phyloP scores from a whole-genome alignment of 192 early-diverging fungal genomes.

The Chytriomyces confervae region DNA sequence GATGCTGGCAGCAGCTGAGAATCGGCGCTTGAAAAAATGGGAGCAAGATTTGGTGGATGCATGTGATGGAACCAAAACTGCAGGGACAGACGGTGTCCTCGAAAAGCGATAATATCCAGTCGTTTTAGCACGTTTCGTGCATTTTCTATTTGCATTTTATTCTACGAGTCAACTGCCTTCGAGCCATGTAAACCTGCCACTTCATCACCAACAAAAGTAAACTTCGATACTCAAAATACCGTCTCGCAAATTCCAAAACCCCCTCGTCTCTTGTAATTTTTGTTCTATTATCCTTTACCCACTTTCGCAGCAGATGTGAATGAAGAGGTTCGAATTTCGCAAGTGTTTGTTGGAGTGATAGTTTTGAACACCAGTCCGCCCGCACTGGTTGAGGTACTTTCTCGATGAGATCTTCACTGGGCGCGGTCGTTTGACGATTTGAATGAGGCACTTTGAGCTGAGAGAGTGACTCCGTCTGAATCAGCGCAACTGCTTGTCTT shows the following conservation, averaged over 20 bases:
- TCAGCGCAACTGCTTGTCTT: neutral
- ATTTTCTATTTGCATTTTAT: too few relatives aligned
- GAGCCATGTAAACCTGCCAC: too few relatives aligned
- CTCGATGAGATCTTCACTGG: neutral
- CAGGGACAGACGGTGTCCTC: too few relatives aligned
- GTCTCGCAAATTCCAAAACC: slow-evolving; percentile 12
- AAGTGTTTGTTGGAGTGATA: neutral
- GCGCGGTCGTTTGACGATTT: neutral
- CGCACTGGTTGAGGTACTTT: neutral
- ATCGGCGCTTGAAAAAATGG: slow-evolving; percentile 62
- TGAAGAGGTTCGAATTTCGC: neutral
- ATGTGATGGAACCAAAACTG: slow-evolving; percentile 43
- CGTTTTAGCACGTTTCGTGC: too few relatives aligned
- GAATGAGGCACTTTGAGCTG: neutral
- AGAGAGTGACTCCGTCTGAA: neutral
- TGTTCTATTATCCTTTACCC: neutral
- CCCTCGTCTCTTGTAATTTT: neutral
- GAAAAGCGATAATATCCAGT: too few relatives aligned
- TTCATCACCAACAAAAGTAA: too few relatives aligned
- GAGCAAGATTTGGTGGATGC: slow-evolving; percentile 68
- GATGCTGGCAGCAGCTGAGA: slow-evolving; percentile 61
- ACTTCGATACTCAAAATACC: neutral
- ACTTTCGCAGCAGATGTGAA: neutral
- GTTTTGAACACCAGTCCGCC: neutral
- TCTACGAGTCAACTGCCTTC: too few relatives aligned